Conservation (phyloP, 495 filamentous ascomycete species). For the Podospora fimiseda region DNA sequence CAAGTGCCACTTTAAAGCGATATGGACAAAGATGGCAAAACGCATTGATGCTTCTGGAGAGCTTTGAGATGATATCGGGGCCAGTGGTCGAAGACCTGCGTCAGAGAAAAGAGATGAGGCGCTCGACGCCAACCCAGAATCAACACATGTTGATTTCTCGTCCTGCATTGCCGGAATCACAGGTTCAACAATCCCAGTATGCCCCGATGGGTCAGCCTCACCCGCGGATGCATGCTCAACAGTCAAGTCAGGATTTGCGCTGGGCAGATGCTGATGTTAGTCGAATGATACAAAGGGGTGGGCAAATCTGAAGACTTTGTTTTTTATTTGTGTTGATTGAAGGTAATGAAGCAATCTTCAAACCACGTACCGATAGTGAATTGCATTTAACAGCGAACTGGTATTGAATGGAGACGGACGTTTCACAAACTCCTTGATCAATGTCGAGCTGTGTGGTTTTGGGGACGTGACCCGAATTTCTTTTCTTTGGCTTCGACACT, state of each 20-base stretch:
- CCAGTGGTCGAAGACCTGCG: conserved; percentile 30
- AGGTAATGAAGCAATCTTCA: too few relatives aligned
- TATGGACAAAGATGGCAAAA: conserved; percentile 49
- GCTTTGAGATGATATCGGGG: conserved; percentile 38
- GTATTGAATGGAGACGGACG: too few relatives aligned
- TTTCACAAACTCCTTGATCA: too few relatives aligned
- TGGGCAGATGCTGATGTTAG: neutral
- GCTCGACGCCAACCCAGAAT: neutral
- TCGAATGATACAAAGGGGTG: neutral
- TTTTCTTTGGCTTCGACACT: too few relatives aligned
- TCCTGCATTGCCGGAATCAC: neutral
- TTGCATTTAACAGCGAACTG: too few relatives aligned
- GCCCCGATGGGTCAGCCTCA: neutral
- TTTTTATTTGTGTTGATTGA: too few relatives aligned
- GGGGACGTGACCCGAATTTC: too few relatives aligned
- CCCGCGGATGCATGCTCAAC: neutral
- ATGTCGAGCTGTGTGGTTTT: too few relatives aligned
- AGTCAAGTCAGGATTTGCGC: neutral
- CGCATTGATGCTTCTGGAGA: conserved; percentile 33
- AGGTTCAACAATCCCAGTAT: neutral
- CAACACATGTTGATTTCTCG: conserved; percentile 14
- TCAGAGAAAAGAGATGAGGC: conserved; percentile 19
- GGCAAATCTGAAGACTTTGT: neutral
- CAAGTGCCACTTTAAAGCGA: conserved; percentile 36
- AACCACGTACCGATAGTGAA: too few relatives aligned